Evolutionary conservation across 495 filamentous ascomycete genomes (phyloP).

Genomic region (Aspergillus steynii): DNA sequence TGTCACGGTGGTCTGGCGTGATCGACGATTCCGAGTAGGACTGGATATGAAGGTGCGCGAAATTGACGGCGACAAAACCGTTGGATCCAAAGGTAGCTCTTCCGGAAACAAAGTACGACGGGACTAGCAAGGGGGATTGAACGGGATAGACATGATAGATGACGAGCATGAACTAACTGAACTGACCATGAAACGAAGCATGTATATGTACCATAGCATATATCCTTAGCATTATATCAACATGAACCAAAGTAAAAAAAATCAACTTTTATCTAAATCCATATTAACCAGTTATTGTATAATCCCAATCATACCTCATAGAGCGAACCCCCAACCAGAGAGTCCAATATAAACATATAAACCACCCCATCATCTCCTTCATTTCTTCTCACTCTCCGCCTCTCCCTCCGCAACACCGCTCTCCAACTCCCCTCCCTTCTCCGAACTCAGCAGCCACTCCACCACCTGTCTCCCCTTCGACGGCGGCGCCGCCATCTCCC

Average conservation of each 20-base stretch:
- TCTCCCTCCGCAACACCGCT: constrained; percentile 25
- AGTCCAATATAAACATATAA: not conserved
- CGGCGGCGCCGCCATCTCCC: constrained; percentile 22
- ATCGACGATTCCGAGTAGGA: constrained; percentile 76
- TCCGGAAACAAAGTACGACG: constrained; percentile 7
- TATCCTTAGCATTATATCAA: not conserved
- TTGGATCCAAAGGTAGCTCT: constrained; percentile 18
- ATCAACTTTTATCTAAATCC: not conserved
- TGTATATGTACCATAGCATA: not conserved
- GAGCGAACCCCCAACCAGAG: too few relatives aligned
- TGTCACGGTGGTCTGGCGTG: constrained; percentile 82
- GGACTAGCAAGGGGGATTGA: not conserved
- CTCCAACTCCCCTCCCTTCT: constrained; percentile 41
- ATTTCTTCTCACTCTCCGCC: constrained; percentile 4
- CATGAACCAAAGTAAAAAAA: not conserved
- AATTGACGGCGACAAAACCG: constrained; percentile 27
- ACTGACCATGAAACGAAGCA: not conserved
- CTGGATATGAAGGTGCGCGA: constrained; percentile 75
- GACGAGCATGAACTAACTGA: not conserved
- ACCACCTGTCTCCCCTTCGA: constrained; percentile 45
- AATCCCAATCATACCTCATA: not conserved
- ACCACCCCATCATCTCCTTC: constrained; percentile 10
- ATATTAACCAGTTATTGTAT: not conserved
- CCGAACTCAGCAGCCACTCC: constrained; percentile 48
- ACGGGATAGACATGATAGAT: not conserved